Evolutionary conservation across 176 grass and related monocot species (phyloP).

Genomic region (Zoysia pacifica): DNA sequence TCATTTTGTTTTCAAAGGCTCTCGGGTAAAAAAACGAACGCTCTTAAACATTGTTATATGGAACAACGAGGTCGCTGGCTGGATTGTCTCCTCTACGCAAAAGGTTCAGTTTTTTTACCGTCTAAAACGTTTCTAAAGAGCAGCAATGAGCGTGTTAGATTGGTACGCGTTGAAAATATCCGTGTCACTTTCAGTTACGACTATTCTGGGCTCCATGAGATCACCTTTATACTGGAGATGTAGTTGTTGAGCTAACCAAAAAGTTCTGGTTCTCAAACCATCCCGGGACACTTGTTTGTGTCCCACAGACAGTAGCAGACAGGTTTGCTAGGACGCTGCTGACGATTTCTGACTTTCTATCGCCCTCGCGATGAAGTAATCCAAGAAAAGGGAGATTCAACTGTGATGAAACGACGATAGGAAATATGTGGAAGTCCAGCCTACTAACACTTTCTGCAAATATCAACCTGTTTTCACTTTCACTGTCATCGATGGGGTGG

Average conservation of each 20-base stretch:
- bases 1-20: neutral
- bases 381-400: conserved; percentile 1
- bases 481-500: neutral
- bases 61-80: neutral
- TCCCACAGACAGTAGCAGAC: neutral
- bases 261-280: neutral
- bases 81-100: neutral
- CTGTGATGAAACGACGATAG: neutral
- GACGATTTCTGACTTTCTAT: neutral
- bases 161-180: neutral
- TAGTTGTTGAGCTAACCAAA: conserved; percentile 21
- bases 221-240: neutral
- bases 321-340: neutral
- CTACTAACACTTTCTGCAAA: conserved; percentile 7
- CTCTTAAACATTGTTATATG: neutral
- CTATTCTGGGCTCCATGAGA: neutral
- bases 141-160: neutral
- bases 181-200: neutral
- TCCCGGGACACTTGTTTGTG: neutral
- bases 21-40: neutral
- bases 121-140: neutral
- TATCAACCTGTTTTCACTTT: conserved; percentile 23
- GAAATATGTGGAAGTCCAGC: conserved; percentile 26
- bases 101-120: neutral
- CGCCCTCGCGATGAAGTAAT: neutral